Evolutionary conservation across 352 stramenopile species (phyloP).

Genomic region (Pythium monospermum): DNA sequence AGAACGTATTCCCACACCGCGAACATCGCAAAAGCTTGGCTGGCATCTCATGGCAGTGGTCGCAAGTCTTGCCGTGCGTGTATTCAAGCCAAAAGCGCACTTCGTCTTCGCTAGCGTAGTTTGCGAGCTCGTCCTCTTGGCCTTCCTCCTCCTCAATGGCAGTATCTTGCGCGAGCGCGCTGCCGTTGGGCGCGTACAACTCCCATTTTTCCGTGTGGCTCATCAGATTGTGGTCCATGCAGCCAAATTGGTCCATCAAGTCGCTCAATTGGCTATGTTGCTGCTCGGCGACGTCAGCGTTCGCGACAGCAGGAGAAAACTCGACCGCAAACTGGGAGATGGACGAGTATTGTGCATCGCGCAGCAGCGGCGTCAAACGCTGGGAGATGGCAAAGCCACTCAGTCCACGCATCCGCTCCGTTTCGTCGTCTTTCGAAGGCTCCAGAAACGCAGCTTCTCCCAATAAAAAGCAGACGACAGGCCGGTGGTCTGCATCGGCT

Average conservation of each 20-base stretch:
- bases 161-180: slow-evolving; percentile 30
- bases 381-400: slow-evolving; percentile 81
- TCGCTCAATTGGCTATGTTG: slow-evolving; percentile 30
- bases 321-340: slow-evolving; percentile 72
- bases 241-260: slow-evolving; percentile 72
- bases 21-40: slow-evolving; percentile 60
- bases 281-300: slow-evolving; percentile 1
- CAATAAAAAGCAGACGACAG: slow-evolving; percentile 62
- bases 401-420: slow-evolving; percentile 50
- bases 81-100: slow-evolving; percentile 57
- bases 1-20: slow-evolving; percentile 59
- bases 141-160: background rate
- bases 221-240: slow-evolving; percentile 75
- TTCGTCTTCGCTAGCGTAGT: slow-evolving; percentile 47
- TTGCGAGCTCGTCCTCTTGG: slow-evolving; percentile 29
- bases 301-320: slow-evolving; percentile 41
- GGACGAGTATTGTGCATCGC: slow-evolving; percentile 37
- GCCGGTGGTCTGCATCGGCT: slow-evolving; percentile 24
- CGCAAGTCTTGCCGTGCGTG: slow-evolving; percentile 57
- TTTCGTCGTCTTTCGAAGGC: slow-evolving; percentile 37
- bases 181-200: slow-evolving; percentile 46
- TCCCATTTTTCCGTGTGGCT: slow-evolving; percentile 82
- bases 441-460: slow-evolving; percentile 67
- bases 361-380: slow-evolving; percentile 45
- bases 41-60: slow-evolving; percentile 48